Conservation (phyloP, 495 filamentous ascomycete species). For the Rhypophila decipiens region DNA sequence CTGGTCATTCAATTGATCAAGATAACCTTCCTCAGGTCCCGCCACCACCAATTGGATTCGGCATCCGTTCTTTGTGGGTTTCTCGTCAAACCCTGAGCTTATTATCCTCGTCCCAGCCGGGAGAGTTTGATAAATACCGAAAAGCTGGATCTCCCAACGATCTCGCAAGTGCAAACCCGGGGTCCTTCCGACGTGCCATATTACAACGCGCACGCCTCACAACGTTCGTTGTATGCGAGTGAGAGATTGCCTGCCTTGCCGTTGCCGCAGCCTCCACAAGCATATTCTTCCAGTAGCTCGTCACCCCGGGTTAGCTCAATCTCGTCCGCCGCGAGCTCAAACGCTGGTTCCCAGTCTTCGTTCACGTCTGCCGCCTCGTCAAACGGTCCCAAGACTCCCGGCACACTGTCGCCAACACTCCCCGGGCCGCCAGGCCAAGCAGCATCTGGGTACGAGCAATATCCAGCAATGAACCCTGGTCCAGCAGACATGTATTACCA, state of each 20-base stretch:
- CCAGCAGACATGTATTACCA: conserved; percentile 76
- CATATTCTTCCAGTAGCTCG: conserved; percentile 59
- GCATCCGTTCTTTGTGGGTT: no score
- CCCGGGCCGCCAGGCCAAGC: conserved; percentile 35
- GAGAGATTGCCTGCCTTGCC: conserved; percentile 75
- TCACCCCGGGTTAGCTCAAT: conserved; percentile 65
- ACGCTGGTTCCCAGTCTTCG: conserved; percentile 46
- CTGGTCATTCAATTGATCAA: conserved; percentile 3
- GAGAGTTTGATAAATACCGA: conserved; percentile 53
- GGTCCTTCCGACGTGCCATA: conserved; percentile 72
- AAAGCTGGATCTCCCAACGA: conserved; percentile 98
- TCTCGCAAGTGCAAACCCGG: conserved; percentile 85
- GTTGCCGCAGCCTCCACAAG: conserved; percentile 56
- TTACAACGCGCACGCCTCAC: conserved; percentile 65
- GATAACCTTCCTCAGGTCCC: no score
- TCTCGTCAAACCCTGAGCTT: no score
- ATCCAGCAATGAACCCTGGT: conserved; percentile 79
- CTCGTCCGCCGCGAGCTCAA: conserved; percentile 48
- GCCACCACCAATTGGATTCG: no score
- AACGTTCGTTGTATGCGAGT: conserved; percentile 59
- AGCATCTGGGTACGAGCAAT: conserved; percentile 46
- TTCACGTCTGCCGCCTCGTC: conserved; percentile 49
- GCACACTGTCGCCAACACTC: conserved; percentile 36
- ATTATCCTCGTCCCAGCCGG: conserved; percentile 1
- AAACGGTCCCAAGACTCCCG: conserved; percentile 53